These are phyloP conservation scores for Pyrus betulifolia DNA, from an alignment of 306 rosid genomes.

Conservation along the genomic window DNA sequence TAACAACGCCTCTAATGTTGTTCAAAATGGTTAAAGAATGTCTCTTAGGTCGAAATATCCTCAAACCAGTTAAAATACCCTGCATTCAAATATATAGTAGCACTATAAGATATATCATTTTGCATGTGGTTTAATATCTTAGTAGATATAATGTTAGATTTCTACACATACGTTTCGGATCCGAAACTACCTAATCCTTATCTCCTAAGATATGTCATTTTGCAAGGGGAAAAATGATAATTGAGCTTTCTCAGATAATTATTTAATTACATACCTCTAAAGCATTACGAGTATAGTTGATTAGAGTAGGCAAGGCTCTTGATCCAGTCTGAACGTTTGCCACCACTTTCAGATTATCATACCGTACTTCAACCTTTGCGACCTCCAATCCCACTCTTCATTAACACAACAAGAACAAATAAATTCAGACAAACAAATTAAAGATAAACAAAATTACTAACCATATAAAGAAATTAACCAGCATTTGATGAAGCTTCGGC, in stretches of 20 bases:
- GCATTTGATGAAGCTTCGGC: too few species aligned
- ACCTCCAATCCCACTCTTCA: constrained; percentile 58
- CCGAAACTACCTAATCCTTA: too few species aligned
- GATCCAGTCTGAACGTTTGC: constrained; percentile 62
- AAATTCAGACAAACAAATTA: neutral
- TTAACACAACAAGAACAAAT: neutral
- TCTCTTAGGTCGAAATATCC: constrained; percentile 37
- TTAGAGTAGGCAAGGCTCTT: constrained; percentile 69
- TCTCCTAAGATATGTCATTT: too few species aligned
- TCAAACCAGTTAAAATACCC: constrained; percentile 35
- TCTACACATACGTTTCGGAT: too few species aligned
- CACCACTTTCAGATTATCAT: constrained; percentile 39
- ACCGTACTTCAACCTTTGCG: constrained; percentile 61
- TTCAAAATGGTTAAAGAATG: constrained; percentile 56
- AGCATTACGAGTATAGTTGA: constrained; percentile 31
- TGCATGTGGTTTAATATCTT: neutral
- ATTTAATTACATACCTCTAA: constrained; percentile 38
- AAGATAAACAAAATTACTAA: neutral
- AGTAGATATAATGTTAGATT: too few species aligned
- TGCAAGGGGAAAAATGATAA: neutral
- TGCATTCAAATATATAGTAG: constrained; percentile 18
- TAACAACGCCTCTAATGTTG: constrained; percentile 48
- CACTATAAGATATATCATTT: neutral
- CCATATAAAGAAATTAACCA: too few species aligned
- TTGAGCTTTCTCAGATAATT: too few species aligned